Percentiles rank a stretch among this genome's conserved stretches.
Conservation (phyloP, 2,329 filamentous ascomycete genomes). For the Cladosporium sp. region DNA sequence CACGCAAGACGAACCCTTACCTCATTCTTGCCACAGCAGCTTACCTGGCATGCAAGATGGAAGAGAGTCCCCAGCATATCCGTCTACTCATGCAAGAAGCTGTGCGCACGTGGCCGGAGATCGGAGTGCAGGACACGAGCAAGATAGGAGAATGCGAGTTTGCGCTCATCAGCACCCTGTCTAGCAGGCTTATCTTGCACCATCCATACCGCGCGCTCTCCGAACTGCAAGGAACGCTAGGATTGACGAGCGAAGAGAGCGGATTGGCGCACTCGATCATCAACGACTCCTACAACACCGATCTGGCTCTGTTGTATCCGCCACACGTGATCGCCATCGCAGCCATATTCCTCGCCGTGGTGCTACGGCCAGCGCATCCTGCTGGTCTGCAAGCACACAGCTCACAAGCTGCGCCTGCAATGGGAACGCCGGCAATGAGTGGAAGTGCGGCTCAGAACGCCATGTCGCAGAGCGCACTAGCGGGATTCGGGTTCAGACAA, state of each 20-base stretch:
- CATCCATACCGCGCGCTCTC: constrained; percentile 84
- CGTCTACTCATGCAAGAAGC: constrained; percentile 86
- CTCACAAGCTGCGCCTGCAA: constrained; percentile 31
- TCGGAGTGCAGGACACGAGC: constrained; percentile 73
- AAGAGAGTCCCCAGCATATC: constrained; percentile 96
- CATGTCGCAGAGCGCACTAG: constrained; percentile 33
- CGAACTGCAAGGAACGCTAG: constrained; percentile 69
- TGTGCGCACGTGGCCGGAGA: constrained; percentile 79
- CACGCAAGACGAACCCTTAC: constrained; percentile 90
- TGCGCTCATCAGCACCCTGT: constrained; percentile 86
- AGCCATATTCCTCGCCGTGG: constrained; percentile 80
- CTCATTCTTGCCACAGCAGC: constrained; percentile 89
- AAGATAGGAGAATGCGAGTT: constrained; percentile 94
- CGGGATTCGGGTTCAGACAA: constrained; percentile 38
- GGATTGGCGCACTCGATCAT: constrained; percentile 78
- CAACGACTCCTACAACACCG: constrained; percentile 91
- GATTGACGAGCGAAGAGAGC: constrained; percentile 75
- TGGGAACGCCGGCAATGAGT: constrained; percentile 29
- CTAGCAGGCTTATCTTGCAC: constrained; percentile 84
- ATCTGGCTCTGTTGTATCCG: constrained; percentile 80
- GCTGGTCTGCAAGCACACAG: constrained; percentile 49
- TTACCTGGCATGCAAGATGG: constrained; percentile 96
- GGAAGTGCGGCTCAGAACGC: constrained; percentile 40
- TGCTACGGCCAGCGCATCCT: constrained; percentile 65
- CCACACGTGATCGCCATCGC: constrained; percentile 90